Base-by-base conservation (phyloP, 2,329 filamentous ascomycete species). In the Penicillium rolfsii region DNA sequence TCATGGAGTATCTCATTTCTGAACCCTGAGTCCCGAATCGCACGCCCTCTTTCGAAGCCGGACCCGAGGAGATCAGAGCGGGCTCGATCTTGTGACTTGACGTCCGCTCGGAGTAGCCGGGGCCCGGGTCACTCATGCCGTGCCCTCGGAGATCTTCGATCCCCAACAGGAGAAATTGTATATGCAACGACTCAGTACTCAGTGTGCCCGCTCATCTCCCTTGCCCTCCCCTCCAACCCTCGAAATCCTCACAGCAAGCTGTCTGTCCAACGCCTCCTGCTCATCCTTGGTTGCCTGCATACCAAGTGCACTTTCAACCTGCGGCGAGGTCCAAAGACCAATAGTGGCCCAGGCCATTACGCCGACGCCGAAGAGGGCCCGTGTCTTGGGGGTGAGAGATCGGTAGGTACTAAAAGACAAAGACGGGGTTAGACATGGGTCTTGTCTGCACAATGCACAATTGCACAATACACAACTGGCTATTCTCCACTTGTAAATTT, bases 271-370 rank as follows among this genome's bases (percentile, higher is more conserved):
- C 12, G 85, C 84, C 61, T 87, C 85, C 73, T 87, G 88, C 72
- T 96, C 92, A 71, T 89, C 82, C 63, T 91, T 87, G 0, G 87
- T 89, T 1, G 93, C 86, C 41, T 84, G 87, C 75, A 91, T 84
- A 6, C 90, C 90, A 62, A 93, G 84, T 45, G 84, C 87, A 72
- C 90, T 84, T 77, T 94, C 93, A 16, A 89, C 87, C 59, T 83
- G 82, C 72, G 94, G 90, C 5, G 89, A 87, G 19, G 91, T 72
- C 72, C 89, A 88, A n/a, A 95, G 82, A 16, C 91, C 93, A 43
- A 87, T 79, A 43, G 82, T 79, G 14, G 91, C 91, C 86, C 92
- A 97, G 36, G 85, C 85, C 71, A 97, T 86, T 66, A 96, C 78
- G 68, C 87, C 89, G 52, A 87, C 74, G 67, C 93, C 93, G 64